A percentile compares a stretch with the other conserved stretches of the same genome.
Conservation (phyloP, 2,329 filamentous ascomycete genomes). For the Colletotrichum sp. region DNA sequence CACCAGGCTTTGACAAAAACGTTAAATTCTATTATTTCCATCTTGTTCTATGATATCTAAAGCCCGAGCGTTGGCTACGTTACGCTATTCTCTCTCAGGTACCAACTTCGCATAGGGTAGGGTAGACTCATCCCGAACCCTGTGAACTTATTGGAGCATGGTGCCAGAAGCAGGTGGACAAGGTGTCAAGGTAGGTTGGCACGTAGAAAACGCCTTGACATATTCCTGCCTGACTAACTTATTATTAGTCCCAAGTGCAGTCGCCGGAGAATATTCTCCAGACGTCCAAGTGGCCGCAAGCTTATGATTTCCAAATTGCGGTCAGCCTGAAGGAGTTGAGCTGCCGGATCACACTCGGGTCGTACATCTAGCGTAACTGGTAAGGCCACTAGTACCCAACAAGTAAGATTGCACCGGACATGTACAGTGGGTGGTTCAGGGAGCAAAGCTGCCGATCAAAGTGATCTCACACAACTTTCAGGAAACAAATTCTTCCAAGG, state of each 20-base stretch:
- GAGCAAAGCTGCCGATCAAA: neutral
- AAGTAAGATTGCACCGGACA: neutral
- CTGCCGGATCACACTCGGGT: neutral
- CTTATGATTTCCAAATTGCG: neutral
- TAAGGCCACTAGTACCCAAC: neutral
- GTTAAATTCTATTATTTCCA: neutral
- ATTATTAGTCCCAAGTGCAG: too few relatives aligned
- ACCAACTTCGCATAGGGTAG: neutral
- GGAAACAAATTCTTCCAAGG: neutral
- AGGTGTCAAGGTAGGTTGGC: neutral
- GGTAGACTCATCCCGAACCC: neutral
- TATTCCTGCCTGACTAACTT: neutral
- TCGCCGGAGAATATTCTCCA: neutral
- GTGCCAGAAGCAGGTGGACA: neutral
- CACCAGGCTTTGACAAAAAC: neutral
- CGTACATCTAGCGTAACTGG: neutral
- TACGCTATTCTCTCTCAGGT: neutral
- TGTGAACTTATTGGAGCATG: neutral
- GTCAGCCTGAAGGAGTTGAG: neutral
- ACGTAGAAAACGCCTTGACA: neutral
- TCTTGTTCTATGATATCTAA: neutral
- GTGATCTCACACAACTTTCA: neutral
- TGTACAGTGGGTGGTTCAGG: neutral
- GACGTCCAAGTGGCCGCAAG: neutral
- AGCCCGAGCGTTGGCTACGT: neutral